Conservation (phyloP, 2,329 filamentous ascomycete genomes). For the Mycosphaerella sp. region DNA sequence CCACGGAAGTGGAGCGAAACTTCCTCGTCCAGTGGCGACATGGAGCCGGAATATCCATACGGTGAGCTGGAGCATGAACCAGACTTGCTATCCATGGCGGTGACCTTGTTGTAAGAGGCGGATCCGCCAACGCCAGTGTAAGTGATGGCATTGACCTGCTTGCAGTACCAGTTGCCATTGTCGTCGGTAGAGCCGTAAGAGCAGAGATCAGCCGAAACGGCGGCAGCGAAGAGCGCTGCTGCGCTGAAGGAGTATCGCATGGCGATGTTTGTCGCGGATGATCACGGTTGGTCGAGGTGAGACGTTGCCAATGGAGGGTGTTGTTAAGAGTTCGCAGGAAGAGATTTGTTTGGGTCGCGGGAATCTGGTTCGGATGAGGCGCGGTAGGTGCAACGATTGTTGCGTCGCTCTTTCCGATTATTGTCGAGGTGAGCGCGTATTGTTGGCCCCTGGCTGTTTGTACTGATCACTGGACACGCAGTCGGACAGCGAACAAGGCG, state of each 20-base stretch:
- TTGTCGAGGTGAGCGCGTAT: slow-evolving; percentile 5
- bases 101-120: slow-evolving; percentile 57
- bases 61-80: slow-evolving; percentile 50
- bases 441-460: slow-evolving; percentile 1
- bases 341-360: background rate
- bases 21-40: slow-evolving; percentile 64
- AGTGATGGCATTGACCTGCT: slow-evolving; percentile 58
- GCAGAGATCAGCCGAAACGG: slow-evolving; percentile 27
- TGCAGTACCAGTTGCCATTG: slow-evolving; percentile 58
- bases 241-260: slow-evolving; percentile 32
- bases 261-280: slow-evolving; percentile 10
- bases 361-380: background rate
- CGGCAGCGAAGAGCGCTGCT: slow-evolving; percentile 29
- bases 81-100: slow-evolving; percentile 51
- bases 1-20: slow-evolving; percentile 68
- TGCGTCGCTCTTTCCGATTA: slow-evolving; percentile 1
- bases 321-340: background rate
- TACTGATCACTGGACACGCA: background rate
- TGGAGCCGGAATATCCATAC: slow-evolving; percentile 51
- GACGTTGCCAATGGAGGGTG: slow-evolving; percentile 3
- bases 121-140: slow-evolving; percentile 49
- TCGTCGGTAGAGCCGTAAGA: slow-evolving; percentile 28
- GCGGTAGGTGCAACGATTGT: slow-evolving; percentile 4
- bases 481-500: background rate
- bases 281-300: slow-evolving; percentile 1